phyloP scores from a whole-genome alignment of 148 eudicot genomes.

The Chenopodium berlandieri region DNA sequence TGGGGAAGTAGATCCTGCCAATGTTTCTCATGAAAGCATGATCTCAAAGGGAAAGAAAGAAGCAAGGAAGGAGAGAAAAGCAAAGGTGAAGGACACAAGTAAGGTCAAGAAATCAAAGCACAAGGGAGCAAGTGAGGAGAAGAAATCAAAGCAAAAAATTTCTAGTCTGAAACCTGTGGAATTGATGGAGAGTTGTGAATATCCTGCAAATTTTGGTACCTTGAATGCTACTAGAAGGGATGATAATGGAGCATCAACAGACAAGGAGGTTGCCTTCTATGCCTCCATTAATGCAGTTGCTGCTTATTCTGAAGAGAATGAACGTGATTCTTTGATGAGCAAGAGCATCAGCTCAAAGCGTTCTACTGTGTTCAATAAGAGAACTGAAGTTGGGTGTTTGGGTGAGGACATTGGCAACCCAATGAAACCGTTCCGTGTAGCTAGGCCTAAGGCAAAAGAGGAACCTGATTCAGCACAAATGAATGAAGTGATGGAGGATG shows the following conservation, averaged over 20 bases:
- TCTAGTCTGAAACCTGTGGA: conserved; percentile 18
- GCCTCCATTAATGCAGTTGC: conserved; percentile 14
- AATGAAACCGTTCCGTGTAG: conserved; percentile 18
- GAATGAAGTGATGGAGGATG: conserved; percentile 17
- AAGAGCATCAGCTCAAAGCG: conserved; percentile 22
- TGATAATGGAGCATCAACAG: conserved; percentile 18
- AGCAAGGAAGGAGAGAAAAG: conserved; percentile 24
- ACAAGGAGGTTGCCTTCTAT: conserved; percentile 15
- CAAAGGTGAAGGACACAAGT: conserved; percentile 23
- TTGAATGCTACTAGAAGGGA: conserved; percentile 21
- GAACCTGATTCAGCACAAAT: conserved; percentile 17
- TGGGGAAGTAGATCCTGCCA: conserved; percentile 5
- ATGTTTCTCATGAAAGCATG: conserved; percentile 8
- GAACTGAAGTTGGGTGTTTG: conserved; percentile 20
- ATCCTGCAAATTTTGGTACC: conserved; percentile 20
- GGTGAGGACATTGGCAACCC: conserved; percentile 15
- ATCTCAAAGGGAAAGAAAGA: conserved; percentile 22
- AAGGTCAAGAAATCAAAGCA: conserved; percentile 29
- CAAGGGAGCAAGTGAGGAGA: conserved; percentile 20
- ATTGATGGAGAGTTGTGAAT: conserved; percentile 22
- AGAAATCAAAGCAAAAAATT: conserved; percentile 16
- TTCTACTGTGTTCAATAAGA: conserved; percentile 15
- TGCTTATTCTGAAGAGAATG: conserved; percentile 20
- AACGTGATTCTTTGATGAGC: background rate
- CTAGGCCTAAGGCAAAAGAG: conserved; percentile 19